phyloP scores from a whole-genome alignment of 345 rosid species.

The Jatropha curcas region DNA sequence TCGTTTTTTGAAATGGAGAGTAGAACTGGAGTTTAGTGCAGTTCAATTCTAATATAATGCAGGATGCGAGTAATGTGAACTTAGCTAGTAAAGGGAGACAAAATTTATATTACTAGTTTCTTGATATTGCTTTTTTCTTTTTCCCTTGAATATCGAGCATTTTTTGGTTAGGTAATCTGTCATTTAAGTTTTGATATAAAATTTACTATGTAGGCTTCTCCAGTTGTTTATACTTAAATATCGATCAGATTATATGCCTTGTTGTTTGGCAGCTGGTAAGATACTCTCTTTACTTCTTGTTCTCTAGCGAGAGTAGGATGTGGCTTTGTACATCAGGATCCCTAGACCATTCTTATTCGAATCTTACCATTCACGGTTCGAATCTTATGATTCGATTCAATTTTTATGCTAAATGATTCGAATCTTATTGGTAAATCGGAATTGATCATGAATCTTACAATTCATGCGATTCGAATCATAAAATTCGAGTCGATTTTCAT shows the following conservation, averaged over 20 bases:
- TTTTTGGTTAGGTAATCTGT: neutral
- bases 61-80: neutral
- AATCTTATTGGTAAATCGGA: no score
- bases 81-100: neutral
- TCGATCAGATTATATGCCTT: neutral
- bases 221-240: neutral
- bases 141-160: neutral
- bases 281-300: neutral
- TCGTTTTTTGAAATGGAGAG: neutral
- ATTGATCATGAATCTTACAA: no score
- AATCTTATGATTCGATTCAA: no score
- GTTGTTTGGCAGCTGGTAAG: neutral
- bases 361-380: no score
- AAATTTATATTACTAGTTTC: neutral
- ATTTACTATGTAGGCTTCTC: neutral
- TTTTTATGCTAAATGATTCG: no score
- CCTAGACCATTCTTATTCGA: neutral
- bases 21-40: slow-evolving; percentile 7
- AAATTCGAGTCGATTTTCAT: no score
- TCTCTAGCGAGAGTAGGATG: neutral
- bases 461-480: no score
- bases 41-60: neutral
- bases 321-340: neutral
- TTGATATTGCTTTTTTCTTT: neutral
- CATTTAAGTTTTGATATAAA: slow-evolving; percentile 1